Percentiles rank a stretch among this genome's conserved stretches.
These are phyloP conservation scores for Truncatella angustata DNA, from an alignment of 2,329 filamentous ascomycete genomes.

Conservation along the genomic window DNA sequence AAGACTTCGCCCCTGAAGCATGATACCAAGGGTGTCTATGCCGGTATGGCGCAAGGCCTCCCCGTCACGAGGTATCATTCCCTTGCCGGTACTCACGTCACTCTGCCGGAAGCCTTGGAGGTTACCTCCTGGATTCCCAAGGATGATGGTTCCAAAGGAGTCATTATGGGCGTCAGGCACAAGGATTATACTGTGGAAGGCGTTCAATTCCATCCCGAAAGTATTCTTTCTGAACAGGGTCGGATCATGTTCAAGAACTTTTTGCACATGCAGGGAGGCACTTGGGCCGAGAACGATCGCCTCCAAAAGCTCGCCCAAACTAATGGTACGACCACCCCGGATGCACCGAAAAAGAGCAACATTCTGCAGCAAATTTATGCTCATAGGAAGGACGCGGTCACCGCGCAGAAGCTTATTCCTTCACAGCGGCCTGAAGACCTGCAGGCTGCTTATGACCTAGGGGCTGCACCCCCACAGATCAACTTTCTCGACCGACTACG, in stretches of 20 bases:
- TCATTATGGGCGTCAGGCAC: slow-evolving; percentile 97
- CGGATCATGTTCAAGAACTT: slow-evolving; percentile 92
- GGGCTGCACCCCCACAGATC: slow-evolving; percentile 80
- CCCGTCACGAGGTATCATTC: slow-evolving; percentile 96
- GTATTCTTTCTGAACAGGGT: slow-evolving; percentile 88
- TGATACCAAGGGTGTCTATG: slow-evolving; percentile 89
- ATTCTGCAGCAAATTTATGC: slow-evolving; percentile 91
- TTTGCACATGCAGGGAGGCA: slow-evolving; percentile 80
- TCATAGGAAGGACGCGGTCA: slow-evolving; percentile 72
- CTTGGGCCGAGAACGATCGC: slow-evolving; percentile 78
- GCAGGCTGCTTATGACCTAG: slow-evolving; percentile 81
- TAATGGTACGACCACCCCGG: slow-evolving; percentile 25
- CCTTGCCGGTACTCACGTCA: slow-evolving; percentile 85
- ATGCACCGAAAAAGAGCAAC: slow-evolving; percentile 61
- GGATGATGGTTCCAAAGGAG: slow-evolving; percentile 72
- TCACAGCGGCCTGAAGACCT: slow-evolving; percentile 82
- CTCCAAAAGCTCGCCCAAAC: slow-evolving; percentile 43
- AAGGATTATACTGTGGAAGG: slow-evolving; percentile 90
- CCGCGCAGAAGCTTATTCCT: slow-evolving; percentile 78
- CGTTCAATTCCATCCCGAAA: slow-evolving; percentile 97
- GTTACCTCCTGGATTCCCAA: slow-evolving; percentile 85
- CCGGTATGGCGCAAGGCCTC: slow-evolving; percentile 73
- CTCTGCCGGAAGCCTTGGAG: slow-evolving; percentile 81
- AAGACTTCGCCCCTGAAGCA: slow-evolving; percentile 92
- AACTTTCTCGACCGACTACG: slow-evolving; percentile 76